A percentile compares a stretch with the other conserved stretches of the same genome.
phyloP scores from a whole-genome alignment of 2,329 filamentous ascomycete genomes.

The Penicillium sp. region DNA sequence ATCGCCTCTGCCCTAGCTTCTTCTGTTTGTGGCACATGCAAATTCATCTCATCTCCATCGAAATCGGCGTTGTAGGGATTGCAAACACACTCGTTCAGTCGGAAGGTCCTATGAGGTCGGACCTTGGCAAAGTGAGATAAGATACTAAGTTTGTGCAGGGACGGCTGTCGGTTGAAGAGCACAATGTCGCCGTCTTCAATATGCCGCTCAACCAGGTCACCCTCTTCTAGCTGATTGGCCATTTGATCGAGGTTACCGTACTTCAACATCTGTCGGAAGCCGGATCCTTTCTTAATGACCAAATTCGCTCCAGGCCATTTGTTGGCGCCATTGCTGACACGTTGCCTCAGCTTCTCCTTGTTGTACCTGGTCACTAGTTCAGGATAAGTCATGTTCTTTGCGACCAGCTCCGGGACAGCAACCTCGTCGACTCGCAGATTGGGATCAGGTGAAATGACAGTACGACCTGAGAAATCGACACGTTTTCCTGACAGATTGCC shows the following conservation, averaged over 20 bases:
- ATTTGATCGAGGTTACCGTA: conserved; percentile 67
- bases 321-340: conserved; percentile 70
- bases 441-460: conserved; percentile 95
- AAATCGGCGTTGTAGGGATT: conserved; percentile 99
- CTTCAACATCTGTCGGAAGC: conserved; percentile 70
- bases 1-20: conserved; percentile 93
- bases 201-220: conserved; percentile 90
- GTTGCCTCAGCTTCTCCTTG: conserved; percentile 70
- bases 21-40: conserved; percentile 96
- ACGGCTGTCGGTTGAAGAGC: conserved; percentile 96
- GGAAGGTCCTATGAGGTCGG: conserved; percentile 90
- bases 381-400: conserved; percentile 92
- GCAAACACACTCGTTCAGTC: conserved; percentile 96
- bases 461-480: conserved; percentile 96
- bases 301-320: conserved; percentile 86
- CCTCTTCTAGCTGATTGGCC: conserved; percentile 71
- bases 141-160: conserved; percentile 97
- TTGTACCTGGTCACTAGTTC: conserved; percentile 84
- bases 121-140: conserved; percentile 93
- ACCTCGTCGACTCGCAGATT: conserved; percentile 93
- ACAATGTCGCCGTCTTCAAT: conserved; percentile 94
- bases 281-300: conserved; percentile 66
- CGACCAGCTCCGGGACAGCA: conserved; percentile 84
- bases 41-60: conserved; percentile 98
- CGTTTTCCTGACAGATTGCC: conserved; percentile 97